Conservation (phyloP, 73 alveolate genomes). For the Blepharisma japonicum region DNA sequence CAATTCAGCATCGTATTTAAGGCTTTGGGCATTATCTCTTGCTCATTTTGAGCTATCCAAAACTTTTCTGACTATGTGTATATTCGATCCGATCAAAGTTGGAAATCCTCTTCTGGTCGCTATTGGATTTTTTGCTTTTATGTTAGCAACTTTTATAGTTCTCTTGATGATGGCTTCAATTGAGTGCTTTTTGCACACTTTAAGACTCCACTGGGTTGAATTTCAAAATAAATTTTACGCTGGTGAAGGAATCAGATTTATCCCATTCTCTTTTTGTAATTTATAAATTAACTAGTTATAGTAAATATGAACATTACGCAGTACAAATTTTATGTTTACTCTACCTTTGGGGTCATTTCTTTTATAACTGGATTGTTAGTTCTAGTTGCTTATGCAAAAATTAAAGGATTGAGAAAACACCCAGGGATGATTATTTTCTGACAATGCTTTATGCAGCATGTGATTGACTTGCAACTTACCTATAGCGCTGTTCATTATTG, state of each 20-base stretch:
- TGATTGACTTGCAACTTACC: neutral
- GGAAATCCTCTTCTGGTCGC: conserved; percentile 43
- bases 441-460: neutral
- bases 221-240: conserved; percentile 87
- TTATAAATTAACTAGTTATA: no score
- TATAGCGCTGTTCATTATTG: no score
- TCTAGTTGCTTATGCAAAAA: neutral
- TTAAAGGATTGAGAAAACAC: neutral
- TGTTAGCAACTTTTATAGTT: conserved; percentile 72
- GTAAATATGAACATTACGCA: no score
- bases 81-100: conserved; percentile 44
- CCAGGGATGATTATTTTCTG: conserved; percentile 15
- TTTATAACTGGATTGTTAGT: neutral
- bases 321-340: neutral
- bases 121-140: conserved; percentile 60
- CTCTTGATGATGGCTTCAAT: conserved; percentile 88
- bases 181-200: conserved; percentile 96
- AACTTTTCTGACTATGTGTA: conserved; percentile 74
- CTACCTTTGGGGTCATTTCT: neutral
- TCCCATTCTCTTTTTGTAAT: conserved; percentile 61
- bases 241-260: conserved; percentile 78
- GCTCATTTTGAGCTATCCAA: conserved; percentile 97
- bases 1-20: conserved; percentile 96
- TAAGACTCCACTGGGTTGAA: conserved; percentile 98
- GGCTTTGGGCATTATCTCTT: conserved; percentile 98